phyloP scores from a whole-genome alignment of 352 stramenopile genomes.

The Phytophthora quininea region DNA sequence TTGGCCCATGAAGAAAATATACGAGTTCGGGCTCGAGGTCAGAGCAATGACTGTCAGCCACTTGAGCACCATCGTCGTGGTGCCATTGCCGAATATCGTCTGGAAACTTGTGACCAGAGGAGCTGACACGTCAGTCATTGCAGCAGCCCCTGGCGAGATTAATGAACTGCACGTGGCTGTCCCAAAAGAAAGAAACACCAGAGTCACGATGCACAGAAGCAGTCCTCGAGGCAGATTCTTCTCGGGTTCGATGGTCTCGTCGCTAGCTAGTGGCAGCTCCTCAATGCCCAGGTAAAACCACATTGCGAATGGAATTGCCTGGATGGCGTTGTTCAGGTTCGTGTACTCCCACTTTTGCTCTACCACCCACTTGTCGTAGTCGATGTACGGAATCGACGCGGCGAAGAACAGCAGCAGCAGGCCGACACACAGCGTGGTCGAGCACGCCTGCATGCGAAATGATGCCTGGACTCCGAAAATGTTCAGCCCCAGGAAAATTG shows the following conservation, averaged over 20 bases:
- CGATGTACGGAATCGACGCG: constrained; percentile 47
- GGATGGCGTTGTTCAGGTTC: constrained; percentile 45
- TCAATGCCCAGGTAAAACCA: constrained; percentile 53
- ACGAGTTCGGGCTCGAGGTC: constrained; percentile 73
- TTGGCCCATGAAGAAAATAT: constrained; percentile 77
- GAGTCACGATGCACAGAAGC: constrained; percentile 57
- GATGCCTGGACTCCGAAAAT: constrained; percentile 60
- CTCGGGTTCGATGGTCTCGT: constrained; percentile 77
- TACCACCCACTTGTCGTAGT: constrained; percentile 65
- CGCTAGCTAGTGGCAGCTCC: constrained; percentile 72
- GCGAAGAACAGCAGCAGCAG: constrained; percentile 71
- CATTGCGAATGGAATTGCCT: constrained; percentile 65
- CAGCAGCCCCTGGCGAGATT: constrained; percentile 52
- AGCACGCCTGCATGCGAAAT: constrained; percentile 70
- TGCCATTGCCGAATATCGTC: constrained; percentile 66
- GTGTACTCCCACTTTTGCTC: constrained; percentile 62
- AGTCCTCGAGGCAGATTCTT: constrained; percentile 73
- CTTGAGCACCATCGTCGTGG: constrained; percentile 56
- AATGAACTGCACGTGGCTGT: constrained; percentile 73
- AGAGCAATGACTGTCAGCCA: constrained; percentile 70
- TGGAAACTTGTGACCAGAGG: constrained; percentile 45
- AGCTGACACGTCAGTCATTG: constrained; percentile 41
- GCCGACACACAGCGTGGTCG: constrained; percentile 56
- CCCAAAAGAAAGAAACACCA: constrained; percentile 65
- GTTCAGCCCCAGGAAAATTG: constrained; percentile 67